Base-by-base conservation (phyloP, 1,284 basidiomycete genomes). In the Chalciporus sp. region DNA sequence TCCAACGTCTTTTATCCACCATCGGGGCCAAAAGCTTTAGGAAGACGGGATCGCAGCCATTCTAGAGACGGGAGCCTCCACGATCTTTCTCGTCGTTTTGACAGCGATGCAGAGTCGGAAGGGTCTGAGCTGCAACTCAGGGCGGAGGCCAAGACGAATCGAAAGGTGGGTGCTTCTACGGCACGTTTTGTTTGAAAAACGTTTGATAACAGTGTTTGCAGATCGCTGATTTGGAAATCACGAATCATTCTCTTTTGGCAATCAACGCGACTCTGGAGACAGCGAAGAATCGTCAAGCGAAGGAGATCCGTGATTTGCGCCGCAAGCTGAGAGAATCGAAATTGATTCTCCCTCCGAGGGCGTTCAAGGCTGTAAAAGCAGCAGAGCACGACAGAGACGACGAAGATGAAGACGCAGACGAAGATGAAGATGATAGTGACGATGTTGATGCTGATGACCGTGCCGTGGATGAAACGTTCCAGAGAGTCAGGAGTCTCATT, bases 181-280 rank as follows among this genome's bases (percentile, higher is more conserved):
- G 19, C 14, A 7, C 49, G 29, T 4, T 28, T n/a, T 17, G 23
- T 47, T 41, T 53, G 53, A 16, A 51, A 19, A 28, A 44, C 31
- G 53, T 37, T 58, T 31, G 35, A 33, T 52, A 53, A 49, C 7
- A 14, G 1, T 55, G 40, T 46, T 11, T 33, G 19, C 59, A 92
- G 90, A 92, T 92, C 56, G 89, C 85, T 14, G 90, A 92, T 71
- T 74, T 92, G 17, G 88, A 92, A 71, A 92, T 92, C 61, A 88
- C 88, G 10, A 92, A 90, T 67, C 80, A 81, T 39, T 92, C 90
- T 6, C 76, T 92, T 20, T 75, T 92, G 43, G 82, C 83, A 3
- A 91, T 92, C 69, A 92, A 92, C 61, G 74, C 83, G 1, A 79
- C 84, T 31, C 74, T 92, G 8, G 90, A 92, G 68, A 80, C 84